These are phyloP conservation scores for Vaccinium corymbosum DNA, from an alignment of 148 eudicot genomes.

Conservation along the genomic window DNA sequence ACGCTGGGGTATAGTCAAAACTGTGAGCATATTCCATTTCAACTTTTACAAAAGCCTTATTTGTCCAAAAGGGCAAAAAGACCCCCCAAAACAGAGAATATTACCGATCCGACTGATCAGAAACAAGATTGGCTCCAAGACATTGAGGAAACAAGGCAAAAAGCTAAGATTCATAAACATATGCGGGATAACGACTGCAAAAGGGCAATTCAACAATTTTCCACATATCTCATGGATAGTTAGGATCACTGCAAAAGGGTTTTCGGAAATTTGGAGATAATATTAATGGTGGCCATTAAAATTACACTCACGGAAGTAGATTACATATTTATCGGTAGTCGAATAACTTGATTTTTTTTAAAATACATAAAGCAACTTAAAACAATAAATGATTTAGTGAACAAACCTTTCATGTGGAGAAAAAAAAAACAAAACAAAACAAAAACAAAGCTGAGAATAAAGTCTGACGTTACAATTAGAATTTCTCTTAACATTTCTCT, in stretches of 20 bases:
- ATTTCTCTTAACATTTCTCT: not conserved
- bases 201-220: not conserved
- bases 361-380: not conserved
- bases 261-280: too few species aligned
- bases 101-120: not conserved
- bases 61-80: not conserved
- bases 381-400: too few species aligned
- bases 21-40: not conserved
- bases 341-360: too few species aligned
- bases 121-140: not conserved
- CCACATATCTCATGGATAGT: too few species aligned
- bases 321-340: too few species aligned
- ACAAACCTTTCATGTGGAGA: too few species aligned
- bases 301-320: too few species aligned
- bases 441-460: not conserved
- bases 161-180: slow-evolving; percentile 2
- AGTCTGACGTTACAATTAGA: not conserved
- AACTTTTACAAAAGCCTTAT: not conserved
- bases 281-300: too few species aligned
- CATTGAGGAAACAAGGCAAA: not conserved
- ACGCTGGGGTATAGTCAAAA: not conserved
- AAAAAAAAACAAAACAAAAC: too few species aligned
- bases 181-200: slow-evolving; percentile 12
- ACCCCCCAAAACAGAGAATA: not conserved
- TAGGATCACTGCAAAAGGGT: too few species aligned